Evolutionary conservation across 2,329 filamentous ascomycete species (phyloP).

Genomic region (Allantophomopsis cytisporea): DNA sequence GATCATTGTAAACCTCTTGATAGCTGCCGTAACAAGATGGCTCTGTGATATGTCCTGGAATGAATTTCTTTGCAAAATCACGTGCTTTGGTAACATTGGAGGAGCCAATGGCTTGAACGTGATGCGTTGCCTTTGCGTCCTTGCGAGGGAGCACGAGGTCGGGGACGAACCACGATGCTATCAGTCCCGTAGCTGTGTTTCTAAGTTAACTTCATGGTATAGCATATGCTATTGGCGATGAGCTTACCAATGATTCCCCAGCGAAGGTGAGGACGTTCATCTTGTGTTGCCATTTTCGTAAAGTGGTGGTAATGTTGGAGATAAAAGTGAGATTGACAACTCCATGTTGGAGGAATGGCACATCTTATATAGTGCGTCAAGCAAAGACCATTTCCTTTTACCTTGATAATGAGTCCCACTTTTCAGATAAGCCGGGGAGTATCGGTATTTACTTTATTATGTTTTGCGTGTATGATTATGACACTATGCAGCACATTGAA

Average conservation of each 20-base stretch:
- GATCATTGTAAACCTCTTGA: slow-evolving; percentile 44
- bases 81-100: neutral
- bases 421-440: no score
- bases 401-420: no score
- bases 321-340: no score
- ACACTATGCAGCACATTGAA: no score
- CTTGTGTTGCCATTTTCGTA: no score
- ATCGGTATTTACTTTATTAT: no score
- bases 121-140: neutral
- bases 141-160: neutral
- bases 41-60: neutral
- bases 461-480: no score
- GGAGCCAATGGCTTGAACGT: neutral
- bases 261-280: neutral
- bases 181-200: neutral
- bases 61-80: neutral
- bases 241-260: neutral
- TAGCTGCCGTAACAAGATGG: slow-evolving; percentile 38
- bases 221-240: neutral
- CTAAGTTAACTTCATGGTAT: neutral
- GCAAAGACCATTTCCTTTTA: no score
- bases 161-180: neutral
- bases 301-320: no score
- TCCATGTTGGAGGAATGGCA: no score
- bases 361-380: no score